These are phyloP conservation scores for Kregervanrija pseudodelftensis DNA, from an alignment of 805 yeast species.

Conservation along the genomic window DNA sequence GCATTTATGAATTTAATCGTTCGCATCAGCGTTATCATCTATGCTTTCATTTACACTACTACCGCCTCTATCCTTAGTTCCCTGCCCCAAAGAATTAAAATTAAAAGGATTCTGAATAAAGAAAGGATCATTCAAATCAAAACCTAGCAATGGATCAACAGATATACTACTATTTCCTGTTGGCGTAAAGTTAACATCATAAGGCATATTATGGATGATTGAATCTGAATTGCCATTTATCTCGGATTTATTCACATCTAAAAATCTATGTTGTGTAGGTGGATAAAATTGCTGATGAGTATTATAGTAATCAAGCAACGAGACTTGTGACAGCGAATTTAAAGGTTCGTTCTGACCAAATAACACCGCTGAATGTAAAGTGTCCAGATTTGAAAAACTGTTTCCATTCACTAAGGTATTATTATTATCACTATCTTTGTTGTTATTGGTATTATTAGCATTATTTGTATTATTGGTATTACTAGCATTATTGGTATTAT, in stretches of 20 bases:
- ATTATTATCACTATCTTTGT: not conserved
- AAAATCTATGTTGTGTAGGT: slow-evolving; percentile 2
- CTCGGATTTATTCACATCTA: no score
- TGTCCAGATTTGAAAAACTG: no score
- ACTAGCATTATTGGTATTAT: slow-evolving; percentile 1
- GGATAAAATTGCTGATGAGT: slow-evolving; percentile 17
- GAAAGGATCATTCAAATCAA: slow-evolving; percentile 41
- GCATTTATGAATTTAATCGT: no score
- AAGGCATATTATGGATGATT: no score
- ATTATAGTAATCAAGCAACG: slow-evolving; percentile 16
- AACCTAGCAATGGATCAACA: slow-evolving; percentile 34
- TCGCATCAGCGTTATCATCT: not conserved
- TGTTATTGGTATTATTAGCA: slow-evolving; percentile 4
- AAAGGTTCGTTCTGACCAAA: no score
- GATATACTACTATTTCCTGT: slow-evolving; percentile 4
- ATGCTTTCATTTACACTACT: not conserved
- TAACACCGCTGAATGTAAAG: no score
- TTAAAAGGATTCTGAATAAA: slow-evolving; percentile 45
- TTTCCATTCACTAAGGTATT: not conserved
- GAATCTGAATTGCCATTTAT: no score
- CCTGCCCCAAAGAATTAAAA: slow-evolving; percentile 27
- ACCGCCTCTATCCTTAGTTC: not conserved
- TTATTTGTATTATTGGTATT: not conserved
- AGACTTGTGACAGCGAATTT: slow-evolving; percentile 8
- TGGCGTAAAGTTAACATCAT: no score